Percentiles rank a stretch among this genome's conserved stretches.
Conservation (phyloP, 176 grass and related monocot species). For the Triticum monococcum region DNA sequence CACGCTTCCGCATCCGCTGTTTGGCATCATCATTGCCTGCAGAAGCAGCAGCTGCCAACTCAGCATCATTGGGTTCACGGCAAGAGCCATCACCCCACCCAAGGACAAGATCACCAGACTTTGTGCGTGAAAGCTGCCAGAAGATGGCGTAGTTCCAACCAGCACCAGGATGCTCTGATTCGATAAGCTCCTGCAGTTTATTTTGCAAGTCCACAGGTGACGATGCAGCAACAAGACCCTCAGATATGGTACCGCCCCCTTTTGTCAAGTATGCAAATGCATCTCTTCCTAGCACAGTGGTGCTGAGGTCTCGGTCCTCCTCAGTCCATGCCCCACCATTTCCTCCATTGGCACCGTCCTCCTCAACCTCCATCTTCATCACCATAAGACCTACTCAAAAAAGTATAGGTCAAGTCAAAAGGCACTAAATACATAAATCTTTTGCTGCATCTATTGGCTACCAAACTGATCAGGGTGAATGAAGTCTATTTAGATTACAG, state of each 20-base stretch:
- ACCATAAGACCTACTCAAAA: conserved; percentile 43
- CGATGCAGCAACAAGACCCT: conserved; percentile 57
- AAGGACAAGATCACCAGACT: conserved; percentile 80
- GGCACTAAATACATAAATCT: background rate
- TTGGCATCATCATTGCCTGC: conserved; percentile 40
- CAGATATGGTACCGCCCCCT: conserved; percentile 58
- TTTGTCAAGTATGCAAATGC: conserved; percentile 82
- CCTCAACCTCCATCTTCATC: conserved; percentile 63
- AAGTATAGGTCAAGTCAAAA: background rate
- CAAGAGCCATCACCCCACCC: conserved; percentile 95
- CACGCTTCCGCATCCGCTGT: conserved; percentile 61
- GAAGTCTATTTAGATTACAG: conserved; percentile 1
- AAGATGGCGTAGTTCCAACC: conserved; percentile 98
- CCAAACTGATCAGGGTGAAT: background rate
- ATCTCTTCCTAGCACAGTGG: conserved; percentile 65
- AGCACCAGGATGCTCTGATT: conserved; percentile 49
- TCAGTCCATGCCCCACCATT: conserved; percentile 60
- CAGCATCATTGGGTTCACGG: conserved; percentile 59
- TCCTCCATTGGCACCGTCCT: conserved; percentile 26
- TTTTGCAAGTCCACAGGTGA: conserved; percentile 71
- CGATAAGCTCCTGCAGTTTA: conserved; percentile 81
- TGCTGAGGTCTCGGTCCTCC: conserved; percentile 55
- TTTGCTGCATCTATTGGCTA: background rate
- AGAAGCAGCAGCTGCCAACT: conserved; percentile 39
- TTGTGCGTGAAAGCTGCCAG: conserved; percentile 88